Evolutionary conservation across 1,139 yeast species (phyloP), one percentile per base, ranked within the genome.

Genomic region (Debaryomyces psychrophilus): DNA sequence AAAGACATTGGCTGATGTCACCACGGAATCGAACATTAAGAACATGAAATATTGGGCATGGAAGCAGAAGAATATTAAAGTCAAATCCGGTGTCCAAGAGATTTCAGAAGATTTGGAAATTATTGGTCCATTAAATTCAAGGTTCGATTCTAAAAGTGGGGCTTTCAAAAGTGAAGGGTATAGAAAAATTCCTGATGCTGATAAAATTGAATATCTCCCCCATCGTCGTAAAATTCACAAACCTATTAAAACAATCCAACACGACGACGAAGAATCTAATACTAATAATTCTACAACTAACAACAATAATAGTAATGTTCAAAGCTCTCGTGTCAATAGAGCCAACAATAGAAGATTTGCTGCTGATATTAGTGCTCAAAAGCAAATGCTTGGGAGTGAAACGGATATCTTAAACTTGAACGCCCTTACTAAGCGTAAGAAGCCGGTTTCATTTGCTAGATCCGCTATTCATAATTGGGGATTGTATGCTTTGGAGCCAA

Each of bases 381-480:
- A 82, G 57, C 88, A 84, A 54, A 81, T 83, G 59, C 76, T 90
- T 52, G 92, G 95, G 34, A 77, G 85, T 8, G 97, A 90, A 57
- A 85, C 95, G 0, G 97, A 90, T 58, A 79, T 87, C 5, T 69
- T 89, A 55, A 85, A 88, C 47, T 77, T 90, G 67, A 83, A 83
- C 57, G 86, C 88, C 40, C 77, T 92, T 57, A 88, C 90, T 53
- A 90, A 90, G 64, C 79, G 98, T 50, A 90, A 87, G 65, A 93
- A 93, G 63, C 96, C 97, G 0, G 97, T 93, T 9, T 87, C 95
- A 14, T 92, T 92, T 73, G 97, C 98, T 0, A 74, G 99, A 46
- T 90, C 98, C 1, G 95, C 97, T 0, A 93, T 93, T 58, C 99
- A 95, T 64, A 90, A 93, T 60, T 93, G 99, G 99, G 99, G 99